Percentiles rank a stretch among this genome's conserved stretches.
These are phyloP conservation scores for Xerocomus nothofagi DNA, from an alignment of 1,284 basidiomycete species.

Conservation along the genomic window DNA sequence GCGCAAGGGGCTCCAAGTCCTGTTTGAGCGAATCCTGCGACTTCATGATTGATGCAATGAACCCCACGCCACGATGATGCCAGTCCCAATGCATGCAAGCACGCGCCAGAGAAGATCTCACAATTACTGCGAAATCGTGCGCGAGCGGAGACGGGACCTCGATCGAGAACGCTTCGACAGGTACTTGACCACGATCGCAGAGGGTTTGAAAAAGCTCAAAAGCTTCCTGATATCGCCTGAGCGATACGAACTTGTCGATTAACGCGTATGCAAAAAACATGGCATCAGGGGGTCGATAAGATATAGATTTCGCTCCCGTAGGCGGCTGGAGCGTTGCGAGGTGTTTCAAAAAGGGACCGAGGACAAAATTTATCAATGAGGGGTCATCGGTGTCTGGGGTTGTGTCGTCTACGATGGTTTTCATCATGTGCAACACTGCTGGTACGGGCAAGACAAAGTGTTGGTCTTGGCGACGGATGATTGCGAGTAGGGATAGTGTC, in stretches of 20 bases:
- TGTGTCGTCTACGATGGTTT: slow-evolving; percentile 19
- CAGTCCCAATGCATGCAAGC: slow-evolving; percentile 53
- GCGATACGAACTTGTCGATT: slow-evolving; percentile 36
- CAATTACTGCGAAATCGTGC: slow-evolving; percentile 43
- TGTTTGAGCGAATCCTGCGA: slow-evolving; percentile 32
- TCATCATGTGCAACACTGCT: slow-evolving; percentile 25
- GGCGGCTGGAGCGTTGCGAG: slow-evolving; percentile 21
- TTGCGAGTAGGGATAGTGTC: slow-evolving; percentile 27
- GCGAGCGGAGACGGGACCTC: slow-evolving; percentile 35
- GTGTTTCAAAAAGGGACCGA: slow-evolving; percentile 24
- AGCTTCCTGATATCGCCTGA: slow-evolving; percentile 35
- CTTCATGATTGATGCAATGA: slow-evolving; percentile 39
- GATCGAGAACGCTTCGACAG: slow-evolving; percentile 40
- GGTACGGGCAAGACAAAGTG: slow-evolving; percentile 16
- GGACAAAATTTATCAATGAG: slow-evolving; percentile 18
- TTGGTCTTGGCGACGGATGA: slow-evolving; percentile 23
- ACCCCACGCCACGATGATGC: slow-evolving; percentile 39
- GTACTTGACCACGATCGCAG: slow-evolving; percentile 33
- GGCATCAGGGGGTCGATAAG: slow-evolving; percentile 29
- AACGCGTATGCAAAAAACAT: slow-evolving; percentile 27
- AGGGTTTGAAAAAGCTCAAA: slow-evolving; percentile 48
- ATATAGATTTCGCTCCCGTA: slow-evolving; percentile 15
- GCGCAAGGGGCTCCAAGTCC: slow-evolving; percentile 23
- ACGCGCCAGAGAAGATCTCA: slow-evolving; percentile 46
- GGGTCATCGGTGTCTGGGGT: slow-evolving; percentile 15